Evolutionary conservation across 1,139 yeast genomes (phyloP).

Genomic region (Pichia sp.): DNA sequence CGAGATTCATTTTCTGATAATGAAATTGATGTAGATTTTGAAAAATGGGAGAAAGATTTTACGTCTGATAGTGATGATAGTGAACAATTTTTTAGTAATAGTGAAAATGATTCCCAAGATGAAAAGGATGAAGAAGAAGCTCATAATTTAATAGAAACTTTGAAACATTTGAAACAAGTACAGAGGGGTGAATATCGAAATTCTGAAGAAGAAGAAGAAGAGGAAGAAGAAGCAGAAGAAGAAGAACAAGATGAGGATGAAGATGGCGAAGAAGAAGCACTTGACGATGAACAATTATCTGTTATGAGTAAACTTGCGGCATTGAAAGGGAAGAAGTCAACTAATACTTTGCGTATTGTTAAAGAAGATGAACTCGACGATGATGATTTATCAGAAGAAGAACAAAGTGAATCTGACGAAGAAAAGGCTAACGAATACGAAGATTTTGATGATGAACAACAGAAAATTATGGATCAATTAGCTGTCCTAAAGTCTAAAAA

Average conservation of each 20-base stretch:
- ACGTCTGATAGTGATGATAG: conserved; percentile 15
- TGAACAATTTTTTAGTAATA: conserved; percentile 23
- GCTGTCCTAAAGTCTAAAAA: conserved; percentile 13
- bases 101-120: conserved; percentile 21
- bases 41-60: conserved; percentile 13
- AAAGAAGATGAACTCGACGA: conserved; percentile 19
- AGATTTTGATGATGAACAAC: conserved; percentile 10
- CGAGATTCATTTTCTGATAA: conserved; percentile 11
- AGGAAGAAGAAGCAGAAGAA: conserved; percentile 14
- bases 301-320: conserved; percentile 14
- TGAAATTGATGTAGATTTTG: conserved; percentile 17
- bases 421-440: conserved; percentile 2
- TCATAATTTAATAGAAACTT: conserved; percentile 11
- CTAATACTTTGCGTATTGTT: conserved; percentile 19
- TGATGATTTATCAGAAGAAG: conserved; percentile 6
- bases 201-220: conserved; percentile 15
- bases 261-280: conserved; percentile 13
- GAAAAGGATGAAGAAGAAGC: conserved; percentile 22
- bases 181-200: conserved; percentile 23
- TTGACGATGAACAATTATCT: conserved; percentile 13
- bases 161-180: conserved; percentile 16
- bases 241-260: conserved; percentile 4
- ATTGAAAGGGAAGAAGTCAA: conserved; percentile 10
- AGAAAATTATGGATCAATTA: conserved; percentile 15
- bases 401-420: conserved; percentile 6